Base-by-base conservation (phyloP, 176 grass and related monocot species). In the Triticum turgidum region DNA sequence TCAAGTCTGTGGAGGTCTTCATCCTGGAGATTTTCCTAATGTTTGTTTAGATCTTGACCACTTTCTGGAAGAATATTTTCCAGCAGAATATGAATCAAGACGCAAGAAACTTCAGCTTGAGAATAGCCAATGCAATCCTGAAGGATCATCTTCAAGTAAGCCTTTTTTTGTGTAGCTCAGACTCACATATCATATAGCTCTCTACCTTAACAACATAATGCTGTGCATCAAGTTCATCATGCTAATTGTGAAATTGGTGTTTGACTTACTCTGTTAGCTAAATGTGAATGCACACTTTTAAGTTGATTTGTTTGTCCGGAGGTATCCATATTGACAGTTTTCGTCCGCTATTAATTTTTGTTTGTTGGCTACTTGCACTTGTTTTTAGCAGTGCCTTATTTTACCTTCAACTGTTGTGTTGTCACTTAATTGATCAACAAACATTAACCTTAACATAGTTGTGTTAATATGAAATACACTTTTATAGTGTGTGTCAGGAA, bases 21-120 rank as follows among this genome's bases (percentile, higher is more conserved):
- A 99, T 90, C 92, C 97, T 41, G 92, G 92, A 74, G 76, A 83
- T 73, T 87, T 93, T 76, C 92, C 97, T 59, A 93, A 93, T 93
- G 85, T 99, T 88, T 99, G 94, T 73, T 89, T 96, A 64, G 89
- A 93, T 78, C 87, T 94, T 86, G 76, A 91, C 80, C 89, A 96
- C 84, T 99, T 96, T 70, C 49, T 99, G 56, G 92, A 96, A 92
- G 94, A 94, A 80, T 81, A 73, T 78, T 99, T 99, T 77, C 92
- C 92, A 25, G 71, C 29, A 51, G 90, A 99, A 80, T 96, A 96
- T 89, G 87, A 84, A 80, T 87, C 73, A 65, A 96, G 87, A 87
- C 69, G 42, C 51, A 80, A 89, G 54, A 89, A 86, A 84, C 65
- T 91, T 47, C 78, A 75, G 24, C 39, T 88, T 49, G 77, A 87